Percentiles rank a stretch among this genome's conserved stretches.
Evolutionary conservation across 345 rosid species (phyloP).

Genomic region (Corymbia maculata): DNA sequence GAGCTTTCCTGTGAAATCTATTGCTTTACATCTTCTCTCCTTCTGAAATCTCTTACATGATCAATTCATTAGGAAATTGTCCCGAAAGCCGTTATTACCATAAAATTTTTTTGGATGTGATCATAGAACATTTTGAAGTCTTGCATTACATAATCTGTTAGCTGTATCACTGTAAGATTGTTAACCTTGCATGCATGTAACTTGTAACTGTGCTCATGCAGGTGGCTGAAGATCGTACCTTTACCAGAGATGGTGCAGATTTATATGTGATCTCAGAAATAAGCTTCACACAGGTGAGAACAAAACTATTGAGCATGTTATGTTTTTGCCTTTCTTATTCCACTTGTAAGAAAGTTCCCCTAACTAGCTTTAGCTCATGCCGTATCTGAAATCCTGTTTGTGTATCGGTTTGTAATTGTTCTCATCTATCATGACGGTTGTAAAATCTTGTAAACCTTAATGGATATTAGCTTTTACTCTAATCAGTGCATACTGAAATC

Average conservation of each 20-base stretch:
- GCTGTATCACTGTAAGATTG: background rate
- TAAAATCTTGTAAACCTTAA: background rate
- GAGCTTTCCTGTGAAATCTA: background rate
- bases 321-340: background rate
- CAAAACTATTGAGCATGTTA: background rate
- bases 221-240: constrained; percentile 76
- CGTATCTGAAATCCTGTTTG: background rate
- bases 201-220: constrained; percentile 7
- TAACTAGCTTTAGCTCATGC: background rate
- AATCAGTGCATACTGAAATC: background rate
- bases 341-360: background rate
- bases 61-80: background rate
- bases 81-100: background rate
- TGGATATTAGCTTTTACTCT: background rate
- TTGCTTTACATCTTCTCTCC: background rate
- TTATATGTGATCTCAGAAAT: constrained; percentile 70
- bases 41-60: background rate
- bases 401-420: background rate
- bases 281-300: constrained; percentile 83
- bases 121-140: background rate
- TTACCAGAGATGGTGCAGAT: constrained; percentile 88
- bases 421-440: background rate
- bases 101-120: background rate
- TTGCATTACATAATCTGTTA: background rate
- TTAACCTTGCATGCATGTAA: background rate